Evolutionary conservation across 352 stramenopile species (phyloP), one percentile per base, ranked within the genome.

Genomic region (Phytophthora syringae): DNA sequence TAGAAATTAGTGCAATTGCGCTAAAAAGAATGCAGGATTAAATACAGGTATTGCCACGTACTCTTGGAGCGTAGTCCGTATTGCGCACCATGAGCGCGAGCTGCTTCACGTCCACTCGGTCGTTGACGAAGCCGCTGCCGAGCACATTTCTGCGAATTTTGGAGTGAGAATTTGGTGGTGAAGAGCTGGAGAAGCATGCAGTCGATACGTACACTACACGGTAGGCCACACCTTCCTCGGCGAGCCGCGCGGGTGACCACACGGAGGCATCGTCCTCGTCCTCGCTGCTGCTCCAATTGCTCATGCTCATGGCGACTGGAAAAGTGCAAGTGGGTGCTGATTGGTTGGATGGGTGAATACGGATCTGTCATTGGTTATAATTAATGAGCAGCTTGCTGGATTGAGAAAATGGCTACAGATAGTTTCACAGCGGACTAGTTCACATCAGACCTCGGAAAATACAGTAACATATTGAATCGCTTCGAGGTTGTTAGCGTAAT

Each of bases 21-120:
- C 20, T n/a, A n/a, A n/a, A 47, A 27, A n/a, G 51, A 30, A 32
- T 24, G 6, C 9, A 18, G 5, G 43, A 28, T 7, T 34, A 16
- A 51, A 11, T 9, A 30, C 22, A 7, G 0, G 48, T 36, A 54
- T 34, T 45, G 10, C n/a, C 9, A 25, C 64, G 4, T 64, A 91
- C 82, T 43, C 81, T 73, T 20, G 73, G 80, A 12, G 77, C 70
- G 67, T 91, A 93, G 69, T 89, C 81, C 1, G 84, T 77, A 64
- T 93, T 91, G 51, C 84, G 84, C 47, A 91, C 81, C 28, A 86
- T 71, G 52, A 90, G 60, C 36, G 82, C 84, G 44, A 93, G 74
- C 30, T 78, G 70, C 64, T 90, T 78, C 58, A 88, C 59, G 62
- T 93, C 82, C 28, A 93, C 43, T 4, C 67, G 53, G 22, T 68